Evolutionary conservation across 2,329 filamentous ascomycete genomes (phyloP).

Genomic region (Dactylellina cionopaga): DNA sequence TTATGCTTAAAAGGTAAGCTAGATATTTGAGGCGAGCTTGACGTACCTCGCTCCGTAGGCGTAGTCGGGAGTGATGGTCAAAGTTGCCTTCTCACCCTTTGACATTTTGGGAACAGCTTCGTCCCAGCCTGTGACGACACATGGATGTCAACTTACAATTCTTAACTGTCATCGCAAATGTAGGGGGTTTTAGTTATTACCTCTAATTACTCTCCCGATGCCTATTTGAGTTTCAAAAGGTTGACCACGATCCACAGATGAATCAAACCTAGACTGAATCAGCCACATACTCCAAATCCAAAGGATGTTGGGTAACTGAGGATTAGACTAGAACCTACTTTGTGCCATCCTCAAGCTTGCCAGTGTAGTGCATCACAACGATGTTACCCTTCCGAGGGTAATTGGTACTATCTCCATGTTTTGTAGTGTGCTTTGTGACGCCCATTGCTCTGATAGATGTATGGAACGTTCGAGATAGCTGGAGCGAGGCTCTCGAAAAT

Average conservation of each 20-base stretch:
- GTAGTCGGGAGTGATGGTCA: constrained; percentile 75
- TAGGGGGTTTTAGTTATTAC: constrained; percentile 57
- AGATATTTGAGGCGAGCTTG: background rate
- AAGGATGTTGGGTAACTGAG: no score
- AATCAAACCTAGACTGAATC: constrained; percentile 78
- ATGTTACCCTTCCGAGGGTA: constrained; percentile 73
- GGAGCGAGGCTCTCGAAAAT: constrained; percentile 50
- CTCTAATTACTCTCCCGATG: constrained; percentile 83
- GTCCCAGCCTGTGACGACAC: constrained; percentile 72
- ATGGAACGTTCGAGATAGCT: constrained; percentile 49
- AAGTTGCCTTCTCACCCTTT: constrained; percentile 85
- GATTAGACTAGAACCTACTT: constrained; percentile 59
- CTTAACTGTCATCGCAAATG: no score
- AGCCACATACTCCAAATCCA: no score
- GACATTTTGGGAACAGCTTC: constrained; percentile 87
- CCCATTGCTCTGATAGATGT: constrained; percentile 67
- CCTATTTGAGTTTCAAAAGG: constrained; percentile 80
- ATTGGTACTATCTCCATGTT: constrained; percentile 68
- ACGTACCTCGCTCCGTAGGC: constrained; percentile 41
- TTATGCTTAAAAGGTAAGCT: background rate
- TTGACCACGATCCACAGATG: constrained; percentile 78
- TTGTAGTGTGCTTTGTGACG: constrained; percentile 74
- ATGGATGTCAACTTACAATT: no score
- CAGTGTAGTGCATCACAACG: constrained; percentile 91
- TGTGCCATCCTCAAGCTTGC: constrained; percentile 81